A percentile compares a stretch with the other conserved stretches of the same genome.
Evolutionary conservation across 441 rosid species (phyloP).

Genomic region (Arabidopsis lyrata): DNA sequence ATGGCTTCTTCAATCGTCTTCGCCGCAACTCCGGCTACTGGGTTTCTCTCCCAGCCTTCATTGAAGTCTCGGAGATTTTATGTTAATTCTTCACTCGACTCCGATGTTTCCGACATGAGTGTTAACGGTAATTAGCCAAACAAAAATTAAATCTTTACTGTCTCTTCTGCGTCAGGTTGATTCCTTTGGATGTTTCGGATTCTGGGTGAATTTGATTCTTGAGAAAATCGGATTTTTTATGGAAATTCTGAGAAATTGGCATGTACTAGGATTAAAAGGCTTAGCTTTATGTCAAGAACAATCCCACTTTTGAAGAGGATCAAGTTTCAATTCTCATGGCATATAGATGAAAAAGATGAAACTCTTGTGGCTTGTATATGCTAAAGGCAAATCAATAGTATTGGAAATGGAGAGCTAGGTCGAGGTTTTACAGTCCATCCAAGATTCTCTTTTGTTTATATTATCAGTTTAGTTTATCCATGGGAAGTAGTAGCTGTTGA

Average conservation of each 20-base stretch:
- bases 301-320: slow-evolving; percentile 12
- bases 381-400: not conserved
- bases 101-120: slow-evolving; percentile 91
- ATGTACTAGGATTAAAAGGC: not conserved
- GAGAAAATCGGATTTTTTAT: not conserved
- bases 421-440: not conserved
- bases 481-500: slow-evolving; percentile 9
- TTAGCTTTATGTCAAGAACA: slow-evolving; percentile 16
- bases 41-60: slow-evolving; percentile 51
- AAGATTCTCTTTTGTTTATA: not conserved
- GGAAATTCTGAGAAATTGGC: not conserved
- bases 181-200: slow-evolving; percentile 33
- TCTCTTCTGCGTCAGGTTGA: slow-evolving; percentile 13
- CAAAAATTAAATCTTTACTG: not conserved
- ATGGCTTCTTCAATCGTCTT: slow-evolving; percentile 84
- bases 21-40: slow-evolving; percentile 66
- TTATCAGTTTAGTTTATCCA: slow-evolving; percentile 13
- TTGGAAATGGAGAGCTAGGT: slow-evolving; percentile 6
- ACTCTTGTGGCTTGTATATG: slow-evolving; percentile 8
- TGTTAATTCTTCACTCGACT: slow-evolving; percentile 75
- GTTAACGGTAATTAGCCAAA: slow-evolving; percentile 65
- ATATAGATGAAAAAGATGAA: not conserved
- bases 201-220: slow-evolving; percentile 31
- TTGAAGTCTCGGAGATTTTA: slow-evolving; percentile 52
- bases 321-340: not conserved